Percentiles rank a stretch among this genome's conserved stretches.
Evolutionary conservation across 345 rosid genomes (phyloP).

Genomic region (Eucalyptus tenuipes): DNA sequence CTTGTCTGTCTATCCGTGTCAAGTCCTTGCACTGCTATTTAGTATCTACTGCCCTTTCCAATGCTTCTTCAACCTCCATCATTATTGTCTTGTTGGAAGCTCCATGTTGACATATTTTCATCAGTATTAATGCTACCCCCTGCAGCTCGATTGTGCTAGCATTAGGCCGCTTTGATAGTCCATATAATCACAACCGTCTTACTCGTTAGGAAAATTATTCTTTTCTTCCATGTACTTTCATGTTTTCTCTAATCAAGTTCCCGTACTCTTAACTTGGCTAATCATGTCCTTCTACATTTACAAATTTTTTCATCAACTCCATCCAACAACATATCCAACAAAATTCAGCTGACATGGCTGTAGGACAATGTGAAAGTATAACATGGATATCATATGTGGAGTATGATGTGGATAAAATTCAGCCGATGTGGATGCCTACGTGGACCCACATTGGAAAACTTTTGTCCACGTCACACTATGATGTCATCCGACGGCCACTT

Average conservation of each 20-base stretch:
- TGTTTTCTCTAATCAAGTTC: neutral
- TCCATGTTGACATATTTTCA: neutral
- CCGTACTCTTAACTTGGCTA: neutral
- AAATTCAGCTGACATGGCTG: neutral
- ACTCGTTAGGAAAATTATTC: neutral
- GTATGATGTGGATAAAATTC: neutral
- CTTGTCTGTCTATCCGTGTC: neutral
- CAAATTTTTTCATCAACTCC: neutral
- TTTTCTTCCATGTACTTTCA: neutral
- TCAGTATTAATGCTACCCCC: neutral
- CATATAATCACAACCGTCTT: neutral
- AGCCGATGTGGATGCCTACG: neutral
- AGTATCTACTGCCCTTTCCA: neutral
- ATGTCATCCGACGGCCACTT: accelerated
- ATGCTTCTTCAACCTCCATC: neutral
- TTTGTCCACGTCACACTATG: neutral
- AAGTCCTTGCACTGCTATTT: neutral
- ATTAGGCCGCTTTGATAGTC: neutral
- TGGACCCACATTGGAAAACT: neutral
- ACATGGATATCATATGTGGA: neutral
- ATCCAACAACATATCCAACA: neutral
- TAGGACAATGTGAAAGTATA: neutral
- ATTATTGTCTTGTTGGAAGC: neutral
- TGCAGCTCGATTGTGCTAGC: neutral
- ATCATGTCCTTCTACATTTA: neutral